Evolutionary conservation across 2,329 filamentous ascomycete genomes (phyloP), one percentile per base, ranked within the genome.

Genomic region (Colletotrichum spinosum): DNA sequence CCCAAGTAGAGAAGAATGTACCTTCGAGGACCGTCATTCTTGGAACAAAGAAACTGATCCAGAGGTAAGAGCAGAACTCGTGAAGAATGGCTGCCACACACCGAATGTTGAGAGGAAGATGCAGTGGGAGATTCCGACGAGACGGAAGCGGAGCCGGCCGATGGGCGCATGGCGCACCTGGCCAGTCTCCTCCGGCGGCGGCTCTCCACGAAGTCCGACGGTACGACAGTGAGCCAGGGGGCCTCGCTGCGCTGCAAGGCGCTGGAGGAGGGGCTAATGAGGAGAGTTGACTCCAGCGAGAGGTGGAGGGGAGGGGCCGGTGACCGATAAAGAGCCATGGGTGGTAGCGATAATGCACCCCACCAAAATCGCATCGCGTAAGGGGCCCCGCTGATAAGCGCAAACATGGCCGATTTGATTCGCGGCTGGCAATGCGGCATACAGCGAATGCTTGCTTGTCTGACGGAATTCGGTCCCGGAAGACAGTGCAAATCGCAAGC

Each of bases 101-200:
- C 25, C 25, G 25, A 5, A 25, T 44, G 42, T 12, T 44, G 7
- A 44, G 42, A 44, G 44, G 44, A 46, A 9, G 38, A 41, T 41
- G 38, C 38, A 39, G 62, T 65, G 63, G 63, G 57, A 65, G 46
- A 46, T 61, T 50, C 63, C 63, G 63, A 62, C 41, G 45, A 38
- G 4, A 44, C 17, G 58, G 52, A 41, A 45, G 49, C 63, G 63
- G 63, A 66, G 63, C 63, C 63, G 58, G 63, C 63, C 63, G 63
- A 66, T 42, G 53, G 9, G 8, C 61, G 15, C 38, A 12, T 0
- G 7, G 35, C 41, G 56, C 13, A 5, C 56, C 44, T 44, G 56
- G 39, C 56, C 7, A 41, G 17, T 15, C 8, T 42, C n/a, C 55
- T 33, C 39, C 41, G 38, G 51, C 50, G 41, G 58, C 57, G 57